Base-by-base conservation (phyloP, 257 asterid genomes). In the Jasminum sambac region DNA sequence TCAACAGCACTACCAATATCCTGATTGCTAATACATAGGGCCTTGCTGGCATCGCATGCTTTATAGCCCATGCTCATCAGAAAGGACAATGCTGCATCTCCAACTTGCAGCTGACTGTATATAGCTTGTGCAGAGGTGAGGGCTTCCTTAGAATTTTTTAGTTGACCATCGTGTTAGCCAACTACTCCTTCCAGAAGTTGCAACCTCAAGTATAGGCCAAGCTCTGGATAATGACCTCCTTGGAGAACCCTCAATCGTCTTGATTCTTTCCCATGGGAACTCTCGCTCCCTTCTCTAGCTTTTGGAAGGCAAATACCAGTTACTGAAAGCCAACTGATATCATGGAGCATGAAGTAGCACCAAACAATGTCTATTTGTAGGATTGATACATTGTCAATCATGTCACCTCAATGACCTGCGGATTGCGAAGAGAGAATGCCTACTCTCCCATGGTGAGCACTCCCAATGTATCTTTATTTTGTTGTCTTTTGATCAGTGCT, bases 301-400 rank as follows among this genome's bases (percentile, higher is more conserved):
- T 86, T 89, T 60, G 87, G 83, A 17, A 94, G 95, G 72, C 99
- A 96, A 52, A 79, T 21, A 17, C 96, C 97, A 9, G 97, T 97
- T 79, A 82, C 91, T 25, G 96, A 84, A 38, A 94, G 90, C 95
- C 96, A 89, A 81, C 87, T 85, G 73, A 94, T 91, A 83, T 94
- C 99, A 5, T 84, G 91, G 46, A 94, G 96, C 97, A 91, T 89
- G 72, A 91, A 84, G 80, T 88, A 94, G 85, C 99, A 94, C 99
- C 97, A 94, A 61, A 94, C 99, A 88, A 94, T 89, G 79, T 94
- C 97, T 80, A 94, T 86, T 88, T 94, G 99, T 63, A 91, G 89
- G 74, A 94, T 86, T 24, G 97, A 63, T 41, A 89, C 99, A 64
- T 94, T 94, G 75, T 94, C 99, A 76, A 91, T 85, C 97, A 91